Conservation (phyloP, 306 rosid species). For the Cercis canadensis region DNA sequence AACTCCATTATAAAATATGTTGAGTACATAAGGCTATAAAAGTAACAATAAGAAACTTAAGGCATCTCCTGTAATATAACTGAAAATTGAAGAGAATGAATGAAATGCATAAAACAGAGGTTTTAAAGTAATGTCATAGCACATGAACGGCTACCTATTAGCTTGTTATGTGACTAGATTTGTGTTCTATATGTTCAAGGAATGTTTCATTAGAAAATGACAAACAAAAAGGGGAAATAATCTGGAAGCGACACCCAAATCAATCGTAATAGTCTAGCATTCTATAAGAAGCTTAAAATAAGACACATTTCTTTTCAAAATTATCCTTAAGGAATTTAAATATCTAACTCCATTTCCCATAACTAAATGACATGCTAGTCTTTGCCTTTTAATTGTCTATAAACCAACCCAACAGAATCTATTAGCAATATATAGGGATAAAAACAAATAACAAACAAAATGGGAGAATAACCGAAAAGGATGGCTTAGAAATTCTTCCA, state of each 20-base stretch:
- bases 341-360: no score
- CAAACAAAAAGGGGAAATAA: constrained; percentile 25
- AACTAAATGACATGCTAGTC: no score
- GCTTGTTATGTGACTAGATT: neutral
- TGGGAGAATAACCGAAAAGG: no score
- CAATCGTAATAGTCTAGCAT: constrained; percentile 26
- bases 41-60: constrained; percentile 12
- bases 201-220: neutral
- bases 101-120: no score
- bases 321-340: no score
- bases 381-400: no score
- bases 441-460: no score
- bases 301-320: no score
- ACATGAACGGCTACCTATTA: neutral
- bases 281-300: constrained; percentile 12
- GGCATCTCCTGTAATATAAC: constrained; percentile 20
- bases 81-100: constrained; percentile 8
- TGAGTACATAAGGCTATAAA: constrained; percentile 14
- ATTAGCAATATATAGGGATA: no score
- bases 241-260: constrained; percentile 8
- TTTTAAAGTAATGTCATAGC: no score
- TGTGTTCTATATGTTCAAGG: constrained; percentile 4
- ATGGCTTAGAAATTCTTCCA: no score
- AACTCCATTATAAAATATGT: neutral
- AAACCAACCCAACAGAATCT: no score